A percentile compares a stretch with the other conserved stretches of the same genome.
phyloP scores from a whole-genome alignment of 169 alveolate species.

The Miamiensis avidus region DNA sequence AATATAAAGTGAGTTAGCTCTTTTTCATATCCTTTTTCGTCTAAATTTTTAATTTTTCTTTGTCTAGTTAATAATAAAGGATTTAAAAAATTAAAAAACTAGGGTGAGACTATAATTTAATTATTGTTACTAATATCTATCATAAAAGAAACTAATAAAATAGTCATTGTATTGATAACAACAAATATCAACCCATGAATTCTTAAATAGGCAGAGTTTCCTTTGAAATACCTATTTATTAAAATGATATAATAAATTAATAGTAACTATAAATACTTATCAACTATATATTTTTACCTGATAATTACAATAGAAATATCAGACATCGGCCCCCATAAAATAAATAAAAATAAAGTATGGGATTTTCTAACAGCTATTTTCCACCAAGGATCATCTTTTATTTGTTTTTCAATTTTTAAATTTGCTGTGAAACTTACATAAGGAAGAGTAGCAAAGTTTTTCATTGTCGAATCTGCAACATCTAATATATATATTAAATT shows the following conservation, averaged over 20 bases:
- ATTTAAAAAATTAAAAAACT: no score
- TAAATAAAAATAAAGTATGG: slow-evolving; percentile 2
- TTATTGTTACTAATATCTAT: neutral
- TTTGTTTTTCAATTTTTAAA: neutral
- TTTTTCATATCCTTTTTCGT: neutral
- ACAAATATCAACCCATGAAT: slow-evolving; percentile 21
- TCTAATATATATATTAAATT: no score
- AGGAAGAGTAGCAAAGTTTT: neutral
- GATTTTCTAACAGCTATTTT: neutral
- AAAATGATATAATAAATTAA: no score
- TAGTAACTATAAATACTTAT: no score
- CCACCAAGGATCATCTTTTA: neutral
- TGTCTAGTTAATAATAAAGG: neutral
- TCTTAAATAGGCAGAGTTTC: slow-evolving; percentile 6
- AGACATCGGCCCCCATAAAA: slow-evolving; percentile 13
- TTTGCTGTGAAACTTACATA: neutral
- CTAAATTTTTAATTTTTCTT: neutral
- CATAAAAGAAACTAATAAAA: neutral
- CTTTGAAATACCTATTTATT: slow-evolving; percentile 18
- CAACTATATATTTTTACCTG: neutral
- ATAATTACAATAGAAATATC: slow-evolving; percentile 6
- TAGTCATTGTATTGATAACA: neutral
- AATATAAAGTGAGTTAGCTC: slow-evolving; percentile 1
- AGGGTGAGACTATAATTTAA: neutral
- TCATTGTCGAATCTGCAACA: neutral